A percentile compares a stretch with the other conserved stretches of the same genome.
phyloP scores from a whole-genome alignment of 2,329 filamentous ascomycete genomes.

The Exophiala oligosperma region DNA sequence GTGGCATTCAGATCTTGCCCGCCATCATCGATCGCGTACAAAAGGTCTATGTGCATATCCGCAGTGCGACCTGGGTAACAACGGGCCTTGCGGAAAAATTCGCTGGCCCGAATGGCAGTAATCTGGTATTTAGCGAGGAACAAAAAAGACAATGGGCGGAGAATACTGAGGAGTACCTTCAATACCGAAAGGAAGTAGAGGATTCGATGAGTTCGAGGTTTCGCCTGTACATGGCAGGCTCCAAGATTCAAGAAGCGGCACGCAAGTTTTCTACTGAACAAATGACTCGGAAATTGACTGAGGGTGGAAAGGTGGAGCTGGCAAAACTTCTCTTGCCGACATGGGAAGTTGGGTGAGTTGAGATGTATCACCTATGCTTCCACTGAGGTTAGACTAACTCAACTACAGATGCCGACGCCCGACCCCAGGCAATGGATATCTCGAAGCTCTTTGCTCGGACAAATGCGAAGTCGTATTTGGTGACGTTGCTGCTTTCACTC shows the following conservation, averaged over 20 bases:
- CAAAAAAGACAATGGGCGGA: no score
- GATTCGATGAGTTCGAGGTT: neutral
- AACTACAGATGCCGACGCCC: slow-evolving; percentile 38
- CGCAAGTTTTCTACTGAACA: no score
- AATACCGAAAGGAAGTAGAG: slow-evolving; percentile 2
- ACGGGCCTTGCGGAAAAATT: neutral
- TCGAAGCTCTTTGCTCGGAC: slow-evolving; percentile 41
- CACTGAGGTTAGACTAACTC: no score
- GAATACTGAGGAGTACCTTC: neutral
- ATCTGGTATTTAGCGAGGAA: no score
- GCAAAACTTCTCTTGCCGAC: slow-evolving; percentile 33
- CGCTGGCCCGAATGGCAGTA: no score
- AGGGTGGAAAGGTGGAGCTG: neutral
- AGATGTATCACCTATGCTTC: no score
- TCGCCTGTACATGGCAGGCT: neutral
- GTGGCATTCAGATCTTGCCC: slow-evolving; percentile 43
- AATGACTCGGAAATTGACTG: no score
- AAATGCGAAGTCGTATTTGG: neutral
- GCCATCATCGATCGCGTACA: slow-evolving; percentile 6
- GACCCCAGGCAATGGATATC: slow-evolving; percentile 44
- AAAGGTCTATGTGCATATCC: neutral
- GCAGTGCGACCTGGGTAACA: neutral
- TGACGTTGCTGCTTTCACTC: neutral
- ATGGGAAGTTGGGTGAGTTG: slow-evolving; percentile 45
- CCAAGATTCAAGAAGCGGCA: neutral